Base-by-base conservation (phyloP, 1,139 yeast species). In the Geotrichum candidum region DNA sequence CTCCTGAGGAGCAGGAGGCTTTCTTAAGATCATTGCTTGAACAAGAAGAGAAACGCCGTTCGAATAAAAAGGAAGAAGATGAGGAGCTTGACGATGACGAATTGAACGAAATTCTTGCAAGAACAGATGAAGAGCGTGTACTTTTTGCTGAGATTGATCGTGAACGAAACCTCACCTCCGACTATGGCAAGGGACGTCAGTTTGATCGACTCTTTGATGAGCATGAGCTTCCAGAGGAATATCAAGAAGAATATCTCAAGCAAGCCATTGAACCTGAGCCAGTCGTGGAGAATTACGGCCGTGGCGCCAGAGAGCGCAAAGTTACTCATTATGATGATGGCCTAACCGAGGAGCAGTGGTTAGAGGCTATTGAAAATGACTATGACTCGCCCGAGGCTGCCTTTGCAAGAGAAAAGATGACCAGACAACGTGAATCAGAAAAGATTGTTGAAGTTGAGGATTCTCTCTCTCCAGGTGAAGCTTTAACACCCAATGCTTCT, bases 1-100 rank as follows among this genome's bases (percentile, higher is more conserved):
- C 98, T 0, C 84, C 96, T 5, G 98, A 92, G 74, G 99, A 94
- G 75, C 98, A 94, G 74, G 99, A 94, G 73, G 97, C 94, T 23
- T 88, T 90, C 65, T 82, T 94, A 76, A 85, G 94, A 72, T 82
- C 88, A 63, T 80, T 94, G 65, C 77, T 94, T 64, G 98, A 92
- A 73, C 91, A 87, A 46, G 97, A 90, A 68, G 88, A 85, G 53
- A 74, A 75, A 41, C 78, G 79, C 59, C 75, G 78, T 29, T 66
- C 66, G 7, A 78, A 78, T 58, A 85, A 78, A 66, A 81, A 77
- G 55, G 86, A 84, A 52, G 92, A 87, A 59, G 89, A 86, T 60
- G 81, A 78, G 31, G 85, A 82, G 61, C 61, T 71, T 58, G 76
- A 73, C 56, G 82, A 80, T 51, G 86, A 82, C 15, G 97, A 92